Conservation (phyloP, 441 rosid genomes). For the Erysimum cheiri region DNA sequence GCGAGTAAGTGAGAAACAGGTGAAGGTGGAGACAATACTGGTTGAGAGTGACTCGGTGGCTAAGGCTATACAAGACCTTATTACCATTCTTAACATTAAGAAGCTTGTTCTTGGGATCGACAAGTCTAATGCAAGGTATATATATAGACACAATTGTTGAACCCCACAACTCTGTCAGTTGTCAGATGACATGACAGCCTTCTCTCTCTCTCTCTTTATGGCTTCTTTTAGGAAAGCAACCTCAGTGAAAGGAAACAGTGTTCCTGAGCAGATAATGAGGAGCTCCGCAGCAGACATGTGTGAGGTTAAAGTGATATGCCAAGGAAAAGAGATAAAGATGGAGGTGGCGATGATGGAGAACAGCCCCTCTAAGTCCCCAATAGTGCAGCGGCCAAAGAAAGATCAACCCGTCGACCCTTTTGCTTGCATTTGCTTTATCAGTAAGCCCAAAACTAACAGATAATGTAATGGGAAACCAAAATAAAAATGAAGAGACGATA, state of each 20-base stretch:
- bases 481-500: constrained; percentile 6
- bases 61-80: constrained; percentile 70
- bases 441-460: constrained; percentile 46
- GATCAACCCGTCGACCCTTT: constrained; percentile 44
- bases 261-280: constrained; percentile 60
- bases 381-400: constrained; percentile 27
- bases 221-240: constrained; percentile 52
- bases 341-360: constrained; percentile 30
- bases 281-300: constrained; percentile 57
- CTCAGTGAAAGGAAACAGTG: constrained; percentile 56
- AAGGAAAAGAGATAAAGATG: constrained; percentile 57
- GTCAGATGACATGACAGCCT: background rate
- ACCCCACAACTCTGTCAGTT: background rate
- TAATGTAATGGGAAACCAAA: constrained; percentile 14
- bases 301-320: constrained; percentile 64
- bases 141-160: constrained; percentile 20
- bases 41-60: constrained; percentile 75
- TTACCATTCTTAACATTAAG: constrained; percentile 70
- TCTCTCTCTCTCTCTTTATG: constrained; percentile 1
- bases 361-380: constrained; percentile 35
- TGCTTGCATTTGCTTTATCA: constrained; percentile 67
- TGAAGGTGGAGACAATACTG: constrained; percentile 73
- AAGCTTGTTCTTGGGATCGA: constrained; percentile 79
- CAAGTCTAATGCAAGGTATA: constrained; percentile 67
- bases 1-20: constrained; percentile 45